phyloP scores from a whole-genome alignment of 129 eudicot genomes.

The Heracleum sosnowskyi region DNA sequence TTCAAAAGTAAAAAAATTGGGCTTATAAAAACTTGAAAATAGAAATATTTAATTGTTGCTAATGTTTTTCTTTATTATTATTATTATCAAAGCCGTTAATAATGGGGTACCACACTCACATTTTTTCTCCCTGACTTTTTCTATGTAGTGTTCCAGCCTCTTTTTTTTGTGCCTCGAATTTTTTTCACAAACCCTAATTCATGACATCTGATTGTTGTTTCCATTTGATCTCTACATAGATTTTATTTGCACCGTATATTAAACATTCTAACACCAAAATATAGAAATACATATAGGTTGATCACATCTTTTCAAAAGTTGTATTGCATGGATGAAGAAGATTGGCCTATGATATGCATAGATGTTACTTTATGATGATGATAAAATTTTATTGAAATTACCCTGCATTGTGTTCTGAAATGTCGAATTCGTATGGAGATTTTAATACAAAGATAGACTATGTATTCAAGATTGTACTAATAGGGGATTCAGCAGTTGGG shows the following conservation, averaged over 20 bases:
- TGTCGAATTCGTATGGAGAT: constrained; percentile 11
- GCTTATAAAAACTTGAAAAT: background rate
- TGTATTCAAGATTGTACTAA: constrained; percentile 1
- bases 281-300: background rate
- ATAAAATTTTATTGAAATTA: background rate
- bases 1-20: too few species aligned
- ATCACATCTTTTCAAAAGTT: background rate
- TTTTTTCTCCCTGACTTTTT: background rate
- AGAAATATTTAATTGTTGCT: background rate
- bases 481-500: background rate
- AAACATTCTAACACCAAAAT: background rate
- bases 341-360: background rate
- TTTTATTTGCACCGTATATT: background rate
- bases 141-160: background rate
- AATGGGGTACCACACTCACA: background rate
- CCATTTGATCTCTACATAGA: background rate
- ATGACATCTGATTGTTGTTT: background rate
- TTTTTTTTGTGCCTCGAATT: background rate
- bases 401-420: background rate
- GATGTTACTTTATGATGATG: background rate
- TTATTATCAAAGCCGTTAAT: background rate
- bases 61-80: too few species aligned
- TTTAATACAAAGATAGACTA: constrained; percentile 4
- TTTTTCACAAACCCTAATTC: background rate
- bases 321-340: background rate